Percentiles rank a stretch among this genome's conserved stretches.
These are phyloP conservation scores for Musa acuminata DNA, from an alignment of 176 grass and related monocot genomes.

Conservation along the genomic window DNA sequence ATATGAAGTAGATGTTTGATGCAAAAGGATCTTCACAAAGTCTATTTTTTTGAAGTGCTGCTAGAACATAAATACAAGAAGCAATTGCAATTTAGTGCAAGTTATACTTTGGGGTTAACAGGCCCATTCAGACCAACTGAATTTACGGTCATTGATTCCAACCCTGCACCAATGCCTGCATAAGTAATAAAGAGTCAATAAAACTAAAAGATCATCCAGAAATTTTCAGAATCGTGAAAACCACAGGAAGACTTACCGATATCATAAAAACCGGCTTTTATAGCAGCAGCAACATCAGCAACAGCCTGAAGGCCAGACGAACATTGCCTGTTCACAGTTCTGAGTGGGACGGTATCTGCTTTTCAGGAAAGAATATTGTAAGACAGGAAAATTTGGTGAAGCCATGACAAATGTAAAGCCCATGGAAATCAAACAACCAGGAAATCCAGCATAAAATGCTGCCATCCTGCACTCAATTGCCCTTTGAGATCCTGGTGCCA, in stretches of 20 bases:
- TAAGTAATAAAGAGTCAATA: not conserved
- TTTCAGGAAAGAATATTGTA: conserved; percentile 15
- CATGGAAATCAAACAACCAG: conserved; percentile 35
- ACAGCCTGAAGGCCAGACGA: conserved; percentile 94
- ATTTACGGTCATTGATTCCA: conserved; percentile 83
- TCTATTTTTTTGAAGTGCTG: not conserved
- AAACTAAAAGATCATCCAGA: not conserved
- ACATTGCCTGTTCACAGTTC: conserved; percentile 83
- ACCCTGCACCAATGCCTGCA: conserved; percentile 79
- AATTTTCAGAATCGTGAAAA: conserved; percentile 1
- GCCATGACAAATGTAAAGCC: not conserved
- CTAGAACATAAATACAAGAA: not conserved
- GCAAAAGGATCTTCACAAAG: not conserved
- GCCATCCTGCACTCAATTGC: conserved; percentile 91
- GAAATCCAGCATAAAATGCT: conserved; percentile 77
- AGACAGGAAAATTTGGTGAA: conserved; percentile 12
- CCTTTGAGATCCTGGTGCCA: conserved; percentile 84
- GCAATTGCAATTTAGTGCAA: conserved; percentile 9
- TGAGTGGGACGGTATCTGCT: conserved; percentile 80
- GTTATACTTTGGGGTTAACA: conserved; percentile 70
- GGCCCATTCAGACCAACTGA: conserved; percentile 24
- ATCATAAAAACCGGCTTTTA: conserved; percentile 75
- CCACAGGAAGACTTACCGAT: conserved; percentile 41
- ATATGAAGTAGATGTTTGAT: conserved; percentile 13
- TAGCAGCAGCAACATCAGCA: conserved; percentile 73